These are phyloP conservation scores for Phytophthora brassicae DNA, from an alignment of 352 stramenopile species.

Conservation along the genomic window DNA sequence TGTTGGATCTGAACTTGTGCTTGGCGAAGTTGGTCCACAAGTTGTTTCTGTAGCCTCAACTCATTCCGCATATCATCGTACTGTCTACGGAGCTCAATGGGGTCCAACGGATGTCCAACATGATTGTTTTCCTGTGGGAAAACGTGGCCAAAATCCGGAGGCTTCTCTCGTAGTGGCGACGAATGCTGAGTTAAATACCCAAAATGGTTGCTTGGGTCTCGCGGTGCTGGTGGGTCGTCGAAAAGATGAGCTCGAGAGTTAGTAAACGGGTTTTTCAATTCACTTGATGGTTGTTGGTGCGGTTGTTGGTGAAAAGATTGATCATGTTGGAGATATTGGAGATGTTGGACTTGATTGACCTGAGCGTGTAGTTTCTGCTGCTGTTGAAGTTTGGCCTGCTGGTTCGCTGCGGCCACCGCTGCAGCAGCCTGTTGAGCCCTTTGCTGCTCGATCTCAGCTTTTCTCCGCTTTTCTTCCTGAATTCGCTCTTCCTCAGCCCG, in stretches of 20 bases:
- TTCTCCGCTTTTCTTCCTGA: conserved; percentile 52
- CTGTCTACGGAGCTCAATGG: conserved; percentile 38
- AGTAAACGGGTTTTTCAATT: conserved; percentile 45
- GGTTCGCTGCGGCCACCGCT: conserved; percentile 31
- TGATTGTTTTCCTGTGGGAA: conserved; percentile 13
- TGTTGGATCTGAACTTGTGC: conserved; percentile 47
- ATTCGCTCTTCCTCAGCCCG: conserved; percentile 44
- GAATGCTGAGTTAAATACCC: conserved; percentile 20
- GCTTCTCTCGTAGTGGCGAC: conserved; percentile 10
- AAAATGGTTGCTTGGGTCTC: conserved; percentile 1
- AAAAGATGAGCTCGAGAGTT: conserved; percentile 61
- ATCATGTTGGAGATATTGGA: conserved; percentile 1
- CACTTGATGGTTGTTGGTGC: neutral
- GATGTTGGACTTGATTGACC: conserved; percentile 10
- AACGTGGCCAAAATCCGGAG: neutral
- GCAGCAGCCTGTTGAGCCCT: conserved; percentile 40
- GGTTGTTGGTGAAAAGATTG: conserved; percentile 13
- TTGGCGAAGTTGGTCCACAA: conserved; percentile 55
- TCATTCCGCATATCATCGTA: conserved; percentile 63
- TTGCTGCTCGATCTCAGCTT: conserved; percentile 47
- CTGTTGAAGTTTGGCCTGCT: conserved; percentile 41
- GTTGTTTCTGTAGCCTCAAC: conserved; percentile 45
- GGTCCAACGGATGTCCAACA: neutral
- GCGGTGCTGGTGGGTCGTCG: conserved; percentile 31
- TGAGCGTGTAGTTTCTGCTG: conserved; percentile 32